Percentiles rank a stretch among this genome's conserved stretches.
These are phyloP conservation scores for Diaporthe sp. DNA, from an alignment of 2,329 filamentous ascomycete species.

Conservation along the genomic window DNA sequence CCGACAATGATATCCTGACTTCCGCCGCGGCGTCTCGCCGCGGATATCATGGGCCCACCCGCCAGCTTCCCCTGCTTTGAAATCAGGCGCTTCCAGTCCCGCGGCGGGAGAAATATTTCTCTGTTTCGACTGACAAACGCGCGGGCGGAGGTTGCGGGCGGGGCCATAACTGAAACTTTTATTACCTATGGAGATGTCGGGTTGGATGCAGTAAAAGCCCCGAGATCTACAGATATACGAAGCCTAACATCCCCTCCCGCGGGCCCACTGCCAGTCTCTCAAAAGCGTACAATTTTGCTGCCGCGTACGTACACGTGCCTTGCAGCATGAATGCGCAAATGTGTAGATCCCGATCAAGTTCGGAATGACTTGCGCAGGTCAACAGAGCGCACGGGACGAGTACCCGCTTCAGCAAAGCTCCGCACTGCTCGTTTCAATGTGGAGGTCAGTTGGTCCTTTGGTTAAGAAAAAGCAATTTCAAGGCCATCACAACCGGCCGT, in stretches of 20 bases:
- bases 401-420: neutral
- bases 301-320: neutral
- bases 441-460: neutral
- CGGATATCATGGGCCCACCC: neutral
- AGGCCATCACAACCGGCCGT: neutral
- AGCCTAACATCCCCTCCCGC: neutral
- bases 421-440: neutral
- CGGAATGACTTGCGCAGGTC: neutral
- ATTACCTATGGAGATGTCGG: conserved; percentile 10
- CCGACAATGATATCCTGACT: neutral
- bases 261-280: neutral
- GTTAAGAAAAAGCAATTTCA: no score
- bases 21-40: neutral
- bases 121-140: neutral
- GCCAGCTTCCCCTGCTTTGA: no score
- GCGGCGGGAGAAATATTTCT: neutral
- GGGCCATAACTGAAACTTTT: conserved; percentile 10
- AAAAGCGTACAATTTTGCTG: neutral
- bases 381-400: neutral
- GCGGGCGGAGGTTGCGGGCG: conserved; percentile 1
- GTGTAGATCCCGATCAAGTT: neutral
- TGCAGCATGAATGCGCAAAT: neutral
- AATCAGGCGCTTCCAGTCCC: neutral
- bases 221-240: conserved; percentile 12
- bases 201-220: conserved; percentile 4